These are phyloP conservation scores for Phialophora tarda DNA, from an alignment of 2,329 filamentous ascomycete species.

Conservation along the genomic window DNA sequence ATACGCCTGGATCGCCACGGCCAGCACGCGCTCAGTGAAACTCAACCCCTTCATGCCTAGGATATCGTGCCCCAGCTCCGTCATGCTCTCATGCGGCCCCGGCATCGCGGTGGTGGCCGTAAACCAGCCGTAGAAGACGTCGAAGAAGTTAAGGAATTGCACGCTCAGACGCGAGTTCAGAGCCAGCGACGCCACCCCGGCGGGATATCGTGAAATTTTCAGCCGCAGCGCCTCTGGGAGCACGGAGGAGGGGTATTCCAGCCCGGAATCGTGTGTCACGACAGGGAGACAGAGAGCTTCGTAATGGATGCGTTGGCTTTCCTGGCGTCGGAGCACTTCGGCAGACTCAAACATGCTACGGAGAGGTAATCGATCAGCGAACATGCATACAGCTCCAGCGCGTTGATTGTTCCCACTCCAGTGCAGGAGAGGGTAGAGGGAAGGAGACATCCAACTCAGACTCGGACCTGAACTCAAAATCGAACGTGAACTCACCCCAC, in stretches of 20 bases:
- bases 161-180: constrained; percentile 7
- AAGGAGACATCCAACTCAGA: not conserved
- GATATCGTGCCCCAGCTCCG: constrained; percentile 12
- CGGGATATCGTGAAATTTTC: not conserved
- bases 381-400: not conserved
- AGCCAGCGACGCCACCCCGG: constrained; percentile 7
- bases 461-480: not conserved
- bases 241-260: not conserved
- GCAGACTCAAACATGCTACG: constrained; percentile 16
- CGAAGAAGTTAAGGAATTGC: constrained; percentile 17
- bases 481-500: constrained; percentile 5
- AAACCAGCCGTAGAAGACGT: constrained; percentile 16
- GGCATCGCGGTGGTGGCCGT: not conserved
- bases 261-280: not conserved
- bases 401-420: not conserved
- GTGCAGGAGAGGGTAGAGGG: not conserved
- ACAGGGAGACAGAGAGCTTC: constrained; percentile 9
- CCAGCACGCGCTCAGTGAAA: constrained; percentile 10
- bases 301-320: constrained; percentile 9
- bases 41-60: constrained; percentile 3
- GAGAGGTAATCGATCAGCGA: not conserved
- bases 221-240: not conserved
- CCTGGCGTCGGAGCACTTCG: constrained; percentile 15
- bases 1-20: constrained; percentile 15
- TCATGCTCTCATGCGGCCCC: constrained; percentile 11